Base-by-base conservation (phyloP, 31 red algal genomes). In the Odonthalia washingtoniensis region DNA sequence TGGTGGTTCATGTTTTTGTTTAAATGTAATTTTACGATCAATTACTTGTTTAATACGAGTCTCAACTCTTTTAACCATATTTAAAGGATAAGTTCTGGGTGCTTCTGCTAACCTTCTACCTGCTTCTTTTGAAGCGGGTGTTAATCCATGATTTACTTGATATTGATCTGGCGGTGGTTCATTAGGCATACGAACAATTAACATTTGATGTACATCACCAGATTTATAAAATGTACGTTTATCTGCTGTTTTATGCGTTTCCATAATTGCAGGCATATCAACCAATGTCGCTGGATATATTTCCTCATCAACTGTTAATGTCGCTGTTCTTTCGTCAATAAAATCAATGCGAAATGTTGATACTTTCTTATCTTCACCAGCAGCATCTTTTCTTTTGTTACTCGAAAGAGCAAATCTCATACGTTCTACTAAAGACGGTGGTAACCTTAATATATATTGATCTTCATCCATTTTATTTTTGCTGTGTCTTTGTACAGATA, bases 161-260 rank as follows among this genome's bases (percentile, higher is more conserved):
- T 49, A 61, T 5, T 76, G 17, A 26, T 74, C 64, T n/a, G 92
- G 92, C 26, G 65, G 38, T n/a, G 89, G 52, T 12, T 91, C 85
- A 39, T 84, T 70, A 9, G 84, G 89, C 78, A 85, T 87, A 46
- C 90, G 94, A 38, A 95, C 96, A 9, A 93, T 87, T 18, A 96
- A 87, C 16, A 96, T 83, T 31, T 99, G 97, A 37, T 94, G 94
- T 14, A 96, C 65, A 69, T 99, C 97, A 4, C 88, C 85, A 4
- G 70, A 84, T 79, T 99, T 99, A 91, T 93, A 99, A 18, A 99
- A 81, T 12, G 92, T 96, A 16, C 93, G 86, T 68, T 94, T 87
- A 39, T 99, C 97, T 0, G 92, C 81, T 16, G 89, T 92, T 78
- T 95, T 99, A 46, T 94, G 90, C 32, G 88, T 96, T 70, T 99